Base-by-base conservation (phyloP, 768 basidiomycete species). In the Pleurotus ostreatus region DNA sequence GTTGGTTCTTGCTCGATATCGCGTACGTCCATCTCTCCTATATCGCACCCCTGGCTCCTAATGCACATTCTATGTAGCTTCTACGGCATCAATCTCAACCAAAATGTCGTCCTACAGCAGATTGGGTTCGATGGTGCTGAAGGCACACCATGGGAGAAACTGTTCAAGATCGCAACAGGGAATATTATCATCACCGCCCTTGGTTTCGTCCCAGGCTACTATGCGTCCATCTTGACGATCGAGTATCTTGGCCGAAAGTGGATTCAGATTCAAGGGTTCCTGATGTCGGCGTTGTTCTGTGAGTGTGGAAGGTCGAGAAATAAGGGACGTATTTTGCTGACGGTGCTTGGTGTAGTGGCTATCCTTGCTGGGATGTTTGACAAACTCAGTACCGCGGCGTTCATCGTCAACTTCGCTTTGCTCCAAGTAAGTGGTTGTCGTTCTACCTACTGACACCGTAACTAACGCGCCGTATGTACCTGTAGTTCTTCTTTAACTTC, bases 151-250 rank as follows among this genome's bases (percentile, higher is more conserved):
- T 81, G 78, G 79, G 69, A 79, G 57, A 73, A 75, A 22, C 72
- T 85, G 7, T 83, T 77, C 74, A 75, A 80, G 34, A 68, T 83
- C 43, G 72, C 78, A 3, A 70, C 71, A 4, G 83, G 83, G 4
- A 78, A 76, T 61, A 66, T 85, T 46, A 84, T 85, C 66, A 75
- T 86, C 51, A 80, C 81, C 12, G 78, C 71, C 7, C 76, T 84
- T 15, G 89, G 90, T 30, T 91, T 89, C 63, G 84, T 91, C 3
- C 89, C 89, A 12, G 85, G 87, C 8, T 89, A 90, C 73, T 91
- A 86, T 64, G 83, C 74, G 6, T 76, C 87, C 1, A 71, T 90
- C 40, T 65, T 91, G 34, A 82, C 82, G 1, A 85, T 90, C 57
- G 89, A 91, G 70, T 79, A 78, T 53, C 76, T 89, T 8, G 88